phyloP scores from a whole-genome alignment of 1,284 basidiomycete genomes.

The Pascua sp. region DNA sequence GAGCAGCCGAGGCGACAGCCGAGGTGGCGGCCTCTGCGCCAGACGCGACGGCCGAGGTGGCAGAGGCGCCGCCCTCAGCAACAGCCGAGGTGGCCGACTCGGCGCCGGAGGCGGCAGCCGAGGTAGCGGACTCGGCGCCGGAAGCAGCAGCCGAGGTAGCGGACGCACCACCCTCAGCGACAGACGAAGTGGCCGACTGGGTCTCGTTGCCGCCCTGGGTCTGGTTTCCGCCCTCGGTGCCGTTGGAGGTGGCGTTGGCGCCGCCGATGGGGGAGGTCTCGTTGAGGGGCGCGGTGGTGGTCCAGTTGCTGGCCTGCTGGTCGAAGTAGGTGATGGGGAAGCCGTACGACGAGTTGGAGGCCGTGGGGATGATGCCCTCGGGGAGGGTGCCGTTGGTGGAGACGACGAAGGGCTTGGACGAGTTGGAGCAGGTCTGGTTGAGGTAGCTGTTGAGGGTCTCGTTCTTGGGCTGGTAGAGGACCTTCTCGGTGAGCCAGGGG shows the following conservation, averaged over 20 bases:
- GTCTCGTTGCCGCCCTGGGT: not conserved
- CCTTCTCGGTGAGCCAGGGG: conserved; percentile 32
- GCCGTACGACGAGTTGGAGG: conserved; percentile 36
- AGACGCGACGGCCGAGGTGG: not conserved
- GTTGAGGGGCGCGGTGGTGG: conserved; percentile 17
- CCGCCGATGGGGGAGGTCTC: conserved; percentile 4
- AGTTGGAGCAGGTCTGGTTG: conserved; percentile 24
- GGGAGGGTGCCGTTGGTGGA: conserved; percentile 38
- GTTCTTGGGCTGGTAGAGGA: conserved; percentile 22
- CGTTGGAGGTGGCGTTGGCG: conserved; percentile 1
- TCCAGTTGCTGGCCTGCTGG: conserved; percentile 15
- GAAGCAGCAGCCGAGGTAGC: not conserved
- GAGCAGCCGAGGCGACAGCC: too few species aligned
- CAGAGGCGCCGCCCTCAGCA: not conserved
- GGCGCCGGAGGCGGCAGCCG: not conserved
- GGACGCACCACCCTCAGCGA: not conserved
- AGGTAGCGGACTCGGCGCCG: not conserved
- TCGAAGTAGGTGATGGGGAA: conserved; percentile 30
- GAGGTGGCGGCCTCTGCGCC: too few species aligned
- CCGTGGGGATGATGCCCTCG: conserved; percentile 29
- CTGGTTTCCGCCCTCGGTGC: not conserved
- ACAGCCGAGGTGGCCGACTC: not conserved
- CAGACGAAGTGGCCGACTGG: not conserved
- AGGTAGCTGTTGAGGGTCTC: conserved; percentile 25
- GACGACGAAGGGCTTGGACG: not conserved